phyloP scores from a whole-genome alignment of 1,139 yeast species.

The Sporopachydermia cereana region DNA sequence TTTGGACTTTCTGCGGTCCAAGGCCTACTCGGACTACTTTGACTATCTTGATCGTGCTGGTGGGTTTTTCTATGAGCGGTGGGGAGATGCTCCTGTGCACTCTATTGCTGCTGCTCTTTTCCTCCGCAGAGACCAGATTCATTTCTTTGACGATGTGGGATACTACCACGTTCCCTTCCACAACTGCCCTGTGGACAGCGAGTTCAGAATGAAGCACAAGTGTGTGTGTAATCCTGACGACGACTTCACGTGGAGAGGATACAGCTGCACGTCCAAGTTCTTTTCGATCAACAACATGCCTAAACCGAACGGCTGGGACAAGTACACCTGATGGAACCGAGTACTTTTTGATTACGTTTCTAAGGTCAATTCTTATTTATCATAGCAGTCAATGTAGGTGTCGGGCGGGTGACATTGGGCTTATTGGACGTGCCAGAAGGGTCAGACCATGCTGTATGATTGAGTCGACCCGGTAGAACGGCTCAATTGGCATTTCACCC shows the following conservation, averaged over 20 bases:
- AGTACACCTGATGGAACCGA: neutral
- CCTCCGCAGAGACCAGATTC: slow-evolving; percentile 51
- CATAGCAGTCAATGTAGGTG: too few relatives aligned
- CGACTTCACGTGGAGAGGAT: slow-evolving; percentile 81
- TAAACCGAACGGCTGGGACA: neutral
- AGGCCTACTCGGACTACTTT: slow-evolving; percentile 58
- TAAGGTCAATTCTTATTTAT: too few relatives aligned
- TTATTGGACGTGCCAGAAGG: too few relatives aligned
- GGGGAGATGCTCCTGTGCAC: slow-evolving; percentile 93
- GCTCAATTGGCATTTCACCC: too few relatives aligned
- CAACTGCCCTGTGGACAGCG: slow-evolving; percentile 63
- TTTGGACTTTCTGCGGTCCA: slow-evolving; percentile 60
- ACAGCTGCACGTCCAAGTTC: slow-evolving; percentile 72
- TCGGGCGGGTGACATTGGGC: too few relatives aligned
- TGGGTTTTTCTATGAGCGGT: slow-evolving; percentile 83
- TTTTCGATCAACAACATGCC: slow-evolving; percentile 23
- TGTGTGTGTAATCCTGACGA: slow-evolving; percentile 64
- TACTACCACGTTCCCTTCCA: slow-evolving; percentile 69
- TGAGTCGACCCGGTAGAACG: too few relatives aligned
- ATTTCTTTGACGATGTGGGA: slow-evolving; percentile 76
- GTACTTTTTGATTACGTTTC: too few relatives aligned
- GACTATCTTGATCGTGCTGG: slow-evolving; percentile 66
- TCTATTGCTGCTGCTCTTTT: slow-evolving; percentile 77
- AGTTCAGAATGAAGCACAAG: slow-evolving; percentile 31
- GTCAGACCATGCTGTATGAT: too few relatives aligned